These are phyloP conservation scores for Triticum urartu DNA, from an alignment of 176 grass and related monocot genomes.

Conservation along the genomic window DNA sequence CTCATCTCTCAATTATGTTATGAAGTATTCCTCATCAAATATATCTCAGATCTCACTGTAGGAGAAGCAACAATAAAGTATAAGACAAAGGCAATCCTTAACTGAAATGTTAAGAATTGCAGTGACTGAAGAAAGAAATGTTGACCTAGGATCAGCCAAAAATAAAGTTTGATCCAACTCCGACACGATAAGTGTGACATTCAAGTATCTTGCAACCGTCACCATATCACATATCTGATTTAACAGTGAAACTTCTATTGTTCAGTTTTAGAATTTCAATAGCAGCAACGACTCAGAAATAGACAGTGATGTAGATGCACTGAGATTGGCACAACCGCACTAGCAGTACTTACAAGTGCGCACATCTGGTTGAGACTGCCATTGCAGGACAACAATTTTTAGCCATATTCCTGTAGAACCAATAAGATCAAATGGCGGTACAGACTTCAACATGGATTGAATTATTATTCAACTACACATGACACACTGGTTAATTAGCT, in stretches of 20 bases:
- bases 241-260: background rate
- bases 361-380: constrained; percentile 95
- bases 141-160: constrained; percentile 86
- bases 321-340: background rate
- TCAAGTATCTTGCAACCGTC: constrained; percentile 81
- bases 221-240: constrained; percentile 95
- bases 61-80: constrained; percentile 11
- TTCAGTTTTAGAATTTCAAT: constrained; percentile 20
- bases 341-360: constrained; percentile 53
- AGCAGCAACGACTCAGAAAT: background rate
- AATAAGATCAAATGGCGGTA: background rate
- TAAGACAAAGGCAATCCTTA: background rate
- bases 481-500: background rate
- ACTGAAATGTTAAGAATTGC: background rate
- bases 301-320: background rate
- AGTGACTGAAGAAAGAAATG: background rate
- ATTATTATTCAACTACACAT: background rate
- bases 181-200: constrained; percentile 82
- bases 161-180: constrained; percentile 93
- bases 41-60: constrained; percentile 86
- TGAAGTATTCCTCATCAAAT: constrained; percentile 90
- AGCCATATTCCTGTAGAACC: constrained; percentile 71
- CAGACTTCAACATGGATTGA: background rate
- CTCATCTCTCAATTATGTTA: constrained; percentile 76
- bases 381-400: constrained; percentile 88